Evolutionary conservation across 2,329 filamentous ascomycete genomes (phyloP).

Genomic region (Fusarium sp.): DNA sequence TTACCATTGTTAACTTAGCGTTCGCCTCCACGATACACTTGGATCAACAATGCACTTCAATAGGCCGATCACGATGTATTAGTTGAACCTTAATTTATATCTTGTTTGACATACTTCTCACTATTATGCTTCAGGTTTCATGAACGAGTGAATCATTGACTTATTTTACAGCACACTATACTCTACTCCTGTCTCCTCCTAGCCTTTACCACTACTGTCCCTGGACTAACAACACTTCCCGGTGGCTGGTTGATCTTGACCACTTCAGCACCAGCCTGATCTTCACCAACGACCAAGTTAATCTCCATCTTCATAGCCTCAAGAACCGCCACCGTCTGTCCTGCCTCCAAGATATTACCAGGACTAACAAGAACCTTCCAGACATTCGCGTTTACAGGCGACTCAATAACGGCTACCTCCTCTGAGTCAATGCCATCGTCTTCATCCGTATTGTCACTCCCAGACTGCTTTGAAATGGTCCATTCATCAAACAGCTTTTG

Average conservation of each 20-base stretch:
- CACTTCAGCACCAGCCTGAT: neutral
- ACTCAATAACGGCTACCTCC: neutral
- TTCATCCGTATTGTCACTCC: neutral
- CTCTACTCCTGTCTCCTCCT: neutral
- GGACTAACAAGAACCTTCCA: neutral
- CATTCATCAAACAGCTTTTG: neutral
- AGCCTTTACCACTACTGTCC: neutral
- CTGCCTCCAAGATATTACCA: neutral
- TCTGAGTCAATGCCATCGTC: neutral
- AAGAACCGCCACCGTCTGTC: neutral
- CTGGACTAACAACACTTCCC: neutral
- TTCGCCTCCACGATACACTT: neutral
- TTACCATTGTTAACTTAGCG: neutral
- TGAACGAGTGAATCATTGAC: neutral
- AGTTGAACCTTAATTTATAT: neutral
- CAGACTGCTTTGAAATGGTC: neutral
- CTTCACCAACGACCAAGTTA: neutral
- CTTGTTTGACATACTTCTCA: neutral
- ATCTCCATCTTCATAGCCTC: slow-evolving; percentile 10
- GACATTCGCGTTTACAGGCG: neutral
- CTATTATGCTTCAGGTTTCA: neutral
- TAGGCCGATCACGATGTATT: neutral
- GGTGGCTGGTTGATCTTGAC: neutral
- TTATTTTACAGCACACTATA: neutral
- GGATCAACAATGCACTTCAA: neutral